Percentiles rank a stretch among this genome's conserved stretches.
These are phyloP conservation scores for Candida glucosophila DNA, from an alignment of 1,139 yeast species.

Conservation along the genomic window DNA sequence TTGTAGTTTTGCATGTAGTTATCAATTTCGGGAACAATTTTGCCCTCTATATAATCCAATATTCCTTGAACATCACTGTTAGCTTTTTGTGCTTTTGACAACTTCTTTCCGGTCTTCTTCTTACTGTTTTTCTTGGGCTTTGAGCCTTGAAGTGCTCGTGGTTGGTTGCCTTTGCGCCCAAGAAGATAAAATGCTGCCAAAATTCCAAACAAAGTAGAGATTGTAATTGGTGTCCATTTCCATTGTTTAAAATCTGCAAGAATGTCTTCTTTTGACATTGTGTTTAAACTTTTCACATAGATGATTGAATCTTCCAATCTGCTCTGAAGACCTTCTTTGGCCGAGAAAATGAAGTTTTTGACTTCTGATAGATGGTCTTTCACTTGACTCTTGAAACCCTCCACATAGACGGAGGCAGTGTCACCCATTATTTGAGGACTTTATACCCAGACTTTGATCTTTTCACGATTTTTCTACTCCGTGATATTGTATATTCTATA, in stretches of 20 bases:
- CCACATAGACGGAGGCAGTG: no score
- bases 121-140: constrained; percentile 4
- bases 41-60: constrained; percentile 33
- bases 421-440: no score
- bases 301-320: no score
- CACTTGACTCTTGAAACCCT: neutral
- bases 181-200: constrained; percentile 7
- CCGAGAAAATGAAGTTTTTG: constrained; percentile 4
- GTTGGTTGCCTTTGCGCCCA: constrained; percentile 5
- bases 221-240: constrained; percentile 27
- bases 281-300: constrained; percentile 3
- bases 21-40: constrained; percentile 38
- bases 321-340: constrained; percentile 5
- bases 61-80: constrained; percentile 32
- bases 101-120: constrained; percentile 26
- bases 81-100: constrained; percentile 34
- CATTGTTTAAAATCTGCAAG: constrained; percentile 21
- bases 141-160: constrained; percentile 7
- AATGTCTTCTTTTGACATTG: constrained; percentile 13
- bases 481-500: no score
- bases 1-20: constrained; percentile 27
- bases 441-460: no score
- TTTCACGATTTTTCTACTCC: no score
- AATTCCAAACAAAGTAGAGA: constrained; percentile 22
- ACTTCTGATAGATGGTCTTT: neutral